A percentile compares a stretch with the other conserved stretches of the same genome.
These are phyloP conservation scores for Monosporozyma aerobia DNA, from an alignment of 805 yeast genomes.

Conservation along the genomic window DNA sequence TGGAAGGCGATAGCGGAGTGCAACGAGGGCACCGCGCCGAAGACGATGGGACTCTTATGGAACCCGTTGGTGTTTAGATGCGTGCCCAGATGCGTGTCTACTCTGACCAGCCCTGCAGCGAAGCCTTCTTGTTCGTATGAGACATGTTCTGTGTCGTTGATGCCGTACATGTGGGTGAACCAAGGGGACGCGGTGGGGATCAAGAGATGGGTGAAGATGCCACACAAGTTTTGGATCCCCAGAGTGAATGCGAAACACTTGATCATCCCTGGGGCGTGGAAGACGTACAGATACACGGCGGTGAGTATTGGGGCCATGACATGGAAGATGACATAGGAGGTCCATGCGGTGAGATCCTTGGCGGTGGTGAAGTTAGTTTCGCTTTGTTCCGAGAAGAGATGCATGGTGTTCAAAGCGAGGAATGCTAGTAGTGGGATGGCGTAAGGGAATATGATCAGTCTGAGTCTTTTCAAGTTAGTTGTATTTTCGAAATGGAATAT, in stretches of 20 bases:
- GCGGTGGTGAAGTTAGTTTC: slow-evolving; percentile 31
- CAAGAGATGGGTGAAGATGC: slow-evolving; percentile 50
- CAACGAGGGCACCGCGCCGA: slow-evolving; percentile 55
- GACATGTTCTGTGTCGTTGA: slow-evolving; percentile 38
- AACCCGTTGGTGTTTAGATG: slow-evolving; percentile 52
- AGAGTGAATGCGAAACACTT: slow-evolving; percentile 44
- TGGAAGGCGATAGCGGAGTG: slow-evolving; percentile 61
- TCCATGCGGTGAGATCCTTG: slow-evolving; percentile 52
- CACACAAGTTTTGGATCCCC: slow-evolving; percentile 52
- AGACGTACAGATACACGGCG: slow-evolving; percentile 53
- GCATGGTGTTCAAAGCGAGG: slow-evolving; percentile 38
- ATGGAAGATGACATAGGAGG: slow-evolving; percentile 53
- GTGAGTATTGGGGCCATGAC: slow-evolving; percentile 52
- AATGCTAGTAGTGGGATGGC: slow-evolving; percentile 35
- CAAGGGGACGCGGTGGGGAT: slow-evolving; percentile 73
- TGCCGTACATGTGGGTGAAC: slow-evolving; percentile 56
- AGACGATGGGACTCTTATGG: slow-evolving; percentile 59
- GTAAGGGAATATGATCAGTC: slow-evolving; percentile 20
- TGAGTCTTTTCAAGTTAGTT: slow-evolving; percentile 9
- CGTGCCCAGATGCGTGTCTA: slow-evolving; percentile 55
- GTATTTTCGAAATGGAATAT: slow-evolving; percentile 14
- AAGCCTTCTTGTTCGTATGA: slow-evolving; percentile 56
- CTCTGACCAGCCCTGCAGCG: slow-evolving; percentile 61
- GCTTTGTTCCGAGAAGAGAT: slow-evolving; percentile 32
- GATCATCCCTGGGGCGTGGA: slow-evolving; percentile 57